A percentile compares a stretch with the other conserved stretches of the same genome.
Evolutionary conservation across 176 grass and related monocot genomes (phyloP).

Genomic region (Cenchrus americanus): DNA sequence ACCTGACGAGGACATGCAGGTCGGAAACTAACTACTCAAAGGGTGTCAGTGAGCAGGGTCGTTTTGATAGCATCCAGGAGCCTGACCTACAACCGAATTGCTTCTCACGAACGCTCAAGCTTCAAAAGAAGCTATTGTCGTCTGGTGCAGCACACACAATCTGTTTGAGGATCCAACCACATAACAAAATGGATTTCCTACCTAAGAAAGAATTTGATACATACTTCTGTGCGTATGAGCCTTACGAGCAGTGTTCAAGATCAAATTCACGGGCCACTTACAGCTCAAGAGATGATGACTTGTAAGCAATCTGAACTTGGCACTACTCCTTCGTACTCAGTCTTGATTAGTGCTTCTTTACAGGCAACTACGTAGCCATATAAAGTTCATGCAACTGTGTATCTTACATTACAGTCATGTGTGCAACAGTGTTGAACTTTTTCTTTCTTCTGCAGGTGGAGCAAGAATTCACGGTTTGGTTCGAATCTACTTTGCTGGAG

Average conservation of each 20-base stretch:
- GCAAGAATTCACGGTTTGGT: constrained; percentile 61
- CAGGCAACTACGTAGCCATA: constrained; percentile 5
- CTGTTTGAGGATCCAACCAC: constrained; percentile 79
- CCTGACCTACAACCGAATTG: constrained; percentile 83
- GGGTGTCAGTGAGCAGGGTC: constrained; percentile 62
- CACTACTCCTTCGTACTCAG: constrained; percentile 20
- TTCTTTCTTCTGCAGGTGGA: constrained; percentile 50
- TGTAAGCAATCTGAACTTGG: constrained; percentile 65
- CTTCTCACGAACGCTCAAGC: constrained; percentile 77
- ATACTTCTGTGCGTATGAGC: constrained; percentile 83
- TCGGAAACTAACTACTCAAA: constrained; percentile 64
- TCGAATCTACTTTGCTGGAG: constrained; percentile 75
- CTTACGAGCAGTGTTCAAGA: constrained; percentile 74
- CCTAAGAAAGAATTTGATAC: constrained; percentile 88
- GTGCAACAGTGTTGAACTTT: constrained; percentile 5
- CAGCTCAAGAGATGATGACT: constrained; percentile 90
- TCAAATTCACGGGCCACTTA: constrained; percentile 78
- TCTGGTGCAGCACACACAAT: constrained; percentile 66
- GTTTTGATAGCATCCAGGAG: constrained; percentile 62
- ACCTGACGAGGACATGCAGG: constrained; percentile 61
- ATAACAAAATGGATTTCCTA: constrained; percentile 77
- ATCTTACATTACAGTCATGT: constrained; percentile 11
- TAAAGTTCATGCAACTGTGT: not conserved
- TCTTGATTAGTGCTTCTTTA: constrained; percentile 10
- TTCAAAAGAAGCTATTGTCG: constrained; percentile 82